These are phyloP conservation scores for Solanum dulcamara DNA, from an alignment of 257 asterid species.

Conservation along the genomic window DNA sequence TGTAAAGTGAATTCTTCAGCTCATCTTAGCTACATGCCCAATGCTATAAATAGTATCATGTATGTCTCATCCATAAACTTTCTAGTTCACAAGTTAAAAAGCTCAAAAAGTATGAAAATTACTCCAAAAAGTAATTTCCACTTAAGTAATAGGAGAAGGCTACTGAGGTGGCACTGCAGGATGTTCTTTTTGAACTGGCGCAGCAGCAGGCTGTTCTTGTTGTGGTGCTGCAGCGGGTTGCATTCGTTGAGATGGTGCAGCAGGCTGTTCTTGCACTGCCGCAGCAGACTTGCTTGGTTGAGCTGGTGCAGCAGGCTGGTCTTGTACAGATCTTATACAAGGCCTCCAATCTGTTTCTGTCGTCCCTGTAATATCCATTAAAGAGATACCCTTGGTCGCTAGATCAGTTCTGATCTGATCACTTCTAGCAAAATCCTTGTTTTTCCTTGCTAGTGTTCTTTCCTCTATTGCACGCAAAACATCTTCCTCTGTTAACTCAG, in stretches of 20 bases:
- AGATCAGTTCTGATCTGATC: slow-evolving; percentile 62
- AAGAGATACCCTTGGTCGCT: slow-evolving; percentile 54
- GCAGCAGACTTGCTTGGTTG: not conserved
- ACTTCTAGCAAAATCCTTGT: slow-evolving; percentile 40
- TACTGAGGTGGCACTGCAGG: not conserved
- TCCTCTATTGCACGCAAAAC: slow-evolving; percentile 44
- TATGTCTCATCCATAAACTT: not conserved
- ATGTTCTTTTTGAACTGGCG: not conserved
- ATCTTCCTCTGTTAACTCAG: slow-evolving; percentile 51
- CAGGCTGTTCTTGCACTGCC: not conserved
- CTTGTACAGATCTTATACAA: slow-evolving; percentile 34
- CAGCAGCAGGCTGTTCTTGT: not conserved
- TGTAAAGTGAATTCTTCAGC: not conserved
- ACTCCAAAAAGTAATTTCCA: not conserved
- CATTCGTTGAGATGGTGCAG: not conserved
- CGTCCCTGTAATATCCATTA: slow-evolving; percentile 70
- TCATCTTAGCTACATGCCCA: not conserved
- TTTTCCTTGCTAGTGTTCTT: slow-evolving; percentile 48
- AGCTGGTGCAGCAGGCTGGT: slow-evolving; percentile 10
- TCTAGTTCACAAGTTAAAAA: not conserved
- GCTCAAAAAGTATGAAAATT: not conserved
- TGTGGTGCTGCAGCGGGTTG: not conserved
- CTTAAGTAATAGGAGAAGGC: not conserved
- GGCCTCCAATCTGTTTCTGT: slow-evolving; percentile 86
- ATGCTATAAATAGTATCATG: not conserved